Evolutionary conservation across 495 filamentous ascomycete species (phyloP), one percentile per base, ranked within the genome.

Genomic region (Staphylotrichum tortipilum): DNA sequence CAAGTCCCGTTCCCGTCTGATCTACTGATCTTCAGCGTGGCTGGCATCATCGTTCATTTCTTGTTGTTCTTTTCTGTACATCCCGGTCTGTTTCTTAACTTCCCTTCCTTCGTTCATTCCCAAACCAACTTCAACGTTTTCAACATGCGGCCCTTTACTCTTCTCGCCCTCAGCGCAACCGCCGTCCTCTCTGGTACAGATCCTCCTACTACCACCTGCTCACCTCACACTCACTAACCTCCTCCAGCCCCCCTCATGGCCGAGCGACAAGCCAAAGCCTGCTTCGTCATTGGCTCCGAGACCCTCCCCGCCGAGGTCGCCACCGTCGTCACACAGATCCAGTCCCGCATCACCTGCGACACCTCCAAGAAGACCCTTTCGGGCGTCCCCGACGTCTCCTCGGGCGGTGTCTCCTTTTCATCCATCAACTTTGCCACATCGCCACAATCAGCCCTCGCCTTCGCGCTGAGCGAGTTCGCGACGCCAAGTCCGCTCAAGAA

Each of bases 221-320:
- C 12, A 15, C 26, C 11, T 31, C 1, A 2, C 3, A 31, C 11
- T 28, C 34, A 44, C 37, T 26, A 8, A 14, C 26, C 1, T 15
- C 15, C 1, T 21, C 21, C 30, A 60, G 58, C 54, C 28, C 54
- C 58, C 14, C 24, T 45, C 17, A 3, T 50, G 12, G 44, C 46
- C 15, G 22, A 52, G 11, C 44, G 58, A 1, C 58, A 61, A 46
- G 36, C 47, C 17, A 17, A 11, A n/a, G 67, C 69, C 19, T 76
- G 73, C 63, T 76, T 74, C 63, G 41, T 76, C 6, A 54, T 76
- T 50, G 73, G 73, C 24, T 59, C 44, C 44, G 36, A 52, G n/a
- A 56, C 59, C 7, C 65, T 75, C 2, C 70, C 72, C 6, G 26
- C 53, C 1, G 67, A 70, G 40, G 55, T 58, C 18, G 52, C 58